phyloP scores from a whole-genome alignment of 1,139 yeast genomes.

The Pichia sp. region DNA sequence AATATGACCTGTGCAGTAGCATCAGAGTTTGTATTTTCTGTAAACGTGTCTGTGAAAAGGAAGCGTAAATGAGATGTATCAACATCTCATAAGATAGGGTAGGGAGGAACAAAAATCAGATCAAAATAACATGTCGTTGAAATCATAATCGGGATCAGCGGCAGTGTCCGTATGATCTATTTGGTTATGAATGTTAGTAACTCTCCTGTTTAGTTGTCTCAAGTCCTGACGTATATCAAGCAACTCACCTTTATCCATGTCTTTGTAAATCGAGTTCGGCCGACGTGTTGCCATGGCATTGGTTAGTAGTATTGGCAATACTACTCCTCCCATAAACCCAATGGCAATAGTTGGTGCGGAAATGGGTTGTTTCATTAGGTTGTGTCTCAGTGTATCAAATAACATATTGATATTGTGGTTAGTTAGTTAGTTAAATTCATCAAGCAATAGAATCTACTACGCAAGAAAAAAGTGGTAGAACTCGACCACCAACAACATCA shows the following conservation, averaged over 20 bases:
- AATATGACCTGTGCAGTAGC: not conserved
- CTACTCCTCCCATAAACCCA: slow-evolving; percentile 17
- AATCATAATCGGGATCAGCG: slow-evolving; percentile 11
- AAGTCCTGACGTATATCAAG: slow-evolving; percentile 7
- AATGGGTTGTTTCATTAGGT: slow-evolving; percentile 7
- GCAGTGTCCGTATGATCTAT: slow-evolving; percentile 12
- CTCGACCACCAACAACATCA: too few species aligned
- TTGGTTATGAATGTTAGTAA: slow-evolving; percentile 15
- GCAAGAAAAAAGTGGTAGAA: too few species aligned
- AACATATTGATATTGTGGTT: slow-evolving; percentile 9
- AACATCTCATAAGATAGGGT: too few species aligned
- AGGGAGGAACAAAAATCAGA: not conserved
- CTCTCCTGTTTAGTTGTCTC: slow-evolving; percentile 8
- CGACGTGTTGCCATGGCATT: slow-evolving; percentile 8
- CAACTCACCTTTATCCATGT: slow-evolving; percentile 15
- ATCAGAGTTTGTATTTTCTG: too few species aligned
- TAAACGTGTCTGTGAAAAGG: too few species aligned
- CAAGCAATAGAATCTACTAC: too few species aligned
- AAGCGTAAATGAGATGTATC: too few species aligned
- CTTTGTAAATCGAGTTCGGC: slow-evolving; percentile 10
- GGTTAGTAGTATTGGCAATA: slow-evolving; percentile 14
- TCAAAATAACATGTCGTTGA: slow-evolving; percentile 10
- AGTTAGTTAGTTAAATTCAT: too few species aligned
- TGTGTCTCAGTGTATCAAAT: slow-evolving; percentile 11
- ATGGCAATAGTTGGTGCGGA: slow-evolving; percentile 13